phyloP scores from a whole-genome alignment of 106 monocot genomes.

The Narthecium ossifragum region DNA sequence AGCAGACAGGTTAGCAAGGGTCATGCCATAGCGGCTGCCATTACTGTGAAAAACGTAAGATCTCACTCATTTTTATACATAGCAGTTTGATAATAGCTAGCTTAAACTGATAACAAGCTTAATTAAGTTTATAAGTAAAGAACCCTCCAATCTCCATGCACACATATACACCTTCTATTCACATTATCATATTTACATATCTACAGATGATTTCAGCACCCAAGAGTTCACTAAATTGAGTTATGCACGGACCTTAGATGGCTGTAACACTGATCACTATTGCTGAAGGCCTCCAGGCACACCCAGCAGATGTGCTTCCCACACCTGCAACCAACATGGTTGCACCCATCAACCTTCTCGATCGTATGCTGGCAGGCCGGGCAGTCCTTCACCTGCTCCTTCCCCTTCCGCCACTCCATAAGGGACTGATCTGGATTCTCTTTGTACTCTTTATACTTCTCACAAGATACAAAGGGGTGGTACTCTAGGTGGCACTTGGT shows the following conservation, averaged over 20 bases:
- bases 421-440: constrained; percentile 62
- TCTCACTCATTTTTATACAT: no score
- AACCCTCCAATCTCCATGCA: no score
- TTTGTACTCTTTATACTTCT: constrained; percentile 74
- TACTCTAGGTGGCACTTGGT: constrained; percentile 79
- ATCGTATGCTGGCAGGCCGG: constrained; percentile 57
- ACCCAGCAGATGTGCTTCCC: constrained; percentile 85
- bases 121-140: no score
- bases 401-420: constrained; percentile 67
- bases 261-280: constrained; percentile 55
- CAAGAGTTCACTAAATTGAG: no score
- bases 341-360: constrained; percentile 89
- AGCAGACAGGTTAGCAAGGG: no score
- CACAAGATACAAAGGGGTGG: constrained; percentile 74
- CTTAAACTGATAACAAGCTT: no score
- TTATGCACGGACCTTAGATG: constrained; percentile 50
- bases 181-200: neutral
- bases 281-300: constrained; percentile 41
- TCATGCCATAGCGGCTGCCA: no score
- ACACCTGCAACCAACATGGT: constrained; percentile 73
- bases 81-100: no score
- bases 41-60: no score
- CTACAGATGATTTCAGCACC: neutral
- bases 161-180: neutral
- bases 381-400: constrained; percentile 74